Conservation (phyloP, 2,329 filamentous ascomycete species). For the Claviceps monticola region DNA sequence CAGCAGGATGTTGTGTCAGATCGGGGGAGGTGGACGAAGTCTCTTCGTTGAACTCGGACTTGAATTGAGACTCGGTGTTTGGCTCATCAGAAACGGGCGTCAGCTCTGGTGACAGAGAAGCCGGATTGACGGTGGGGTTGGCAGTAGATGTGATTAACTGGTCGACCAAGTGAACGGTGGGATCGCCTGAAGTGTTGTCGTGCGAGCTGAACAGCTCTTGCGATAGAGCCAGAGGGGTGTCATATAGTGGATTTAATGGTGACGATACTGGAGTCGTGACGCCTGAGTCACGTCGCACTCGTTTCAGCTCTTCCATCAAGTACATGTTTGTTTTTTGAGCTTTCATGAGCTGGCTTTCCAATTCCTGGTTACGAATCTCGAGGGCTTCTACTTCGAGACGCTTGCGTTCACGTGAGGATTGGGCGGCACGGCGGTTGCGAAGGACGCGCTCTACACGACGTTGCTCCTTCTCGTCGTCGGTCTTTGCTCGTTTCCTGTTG, state of each 20-base stretch:
- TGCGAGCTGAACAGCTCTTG: conserved; percentile 42
- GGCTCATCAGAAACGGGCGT: conserved; percentile 33
- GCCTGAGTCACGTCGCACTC: conserved; percentile 30
- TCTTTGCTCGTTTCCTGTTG: conserved; percentile 85
- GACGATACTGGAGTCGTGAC: conserved; percentile 27
- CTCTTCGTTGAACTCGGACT: conserved; percentile 12
- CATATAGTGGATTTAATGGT: conserved; percentile 28
- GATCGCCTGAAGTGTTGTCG: conserved; percentile 17
- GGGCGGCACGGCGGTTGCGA: conserved; percentile 86
- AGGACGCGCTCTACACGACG: conserved; percentile 93
- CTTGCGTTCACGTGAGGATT: conserved; percentile 92
- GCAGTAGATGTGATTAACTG: conserved; percentile 26
- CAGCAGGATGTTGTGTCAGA: conserved; percentile 99
- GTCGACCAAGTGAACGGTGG: conserved; percentile 25
- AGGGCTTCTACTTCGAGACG: conserved; percentile 76
- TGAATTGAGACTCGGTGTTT: conserved; percentile 4
- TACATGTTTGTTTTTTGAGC: conserved; percentile 40
- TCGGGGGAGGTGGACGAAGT: conserved; percentile 48
- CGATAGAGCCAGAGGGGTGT: conserved; percentile 41
- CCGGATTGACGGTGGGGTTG: conserved; percentile 43
- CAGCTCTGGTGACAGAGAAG: conserved; percentile 45
- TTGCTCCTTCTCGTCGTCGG: conserved; percentile 97
- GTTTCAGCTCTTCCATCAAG: conserved; percentile 35
- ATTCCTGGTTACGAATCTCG: conserved; percentile 58
- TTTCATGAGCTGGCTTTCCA: conserved; percentile 48